Evolutionary conservation across 2,329 filamentous ascomycete species (phyloP).

Genomic region (Ophiocordyceps robertsii): DNA sequence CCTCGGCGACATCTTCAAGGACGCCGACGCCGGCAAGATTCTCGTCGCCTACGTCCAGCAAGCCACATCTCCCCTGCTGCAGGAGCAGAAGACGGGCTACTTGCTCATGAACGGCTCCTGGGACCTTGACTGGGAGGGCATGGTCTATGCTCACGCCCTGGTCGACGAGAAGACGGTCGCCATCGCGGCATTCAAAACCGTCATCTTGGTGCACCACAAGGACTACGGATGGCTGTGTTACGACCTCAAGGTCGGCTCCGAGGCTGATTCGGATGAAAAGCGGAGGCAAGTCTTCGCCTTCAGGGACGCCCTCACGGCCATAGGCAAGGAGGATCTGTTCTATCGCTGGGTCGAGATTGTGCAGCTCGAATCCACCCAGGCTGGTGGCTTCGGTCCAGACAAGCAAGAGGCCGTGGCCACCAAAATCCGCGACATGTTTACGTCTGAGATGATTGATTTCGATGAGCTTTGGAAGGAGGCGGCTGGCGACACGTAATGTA

Average conservation of each 20-base stretch:
- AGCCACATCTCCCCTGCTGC: slow-evolving; percentile 53
- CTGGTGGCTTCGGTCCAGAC: slow-evolving; percentile 65
- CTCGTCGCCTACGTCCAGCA: slow-evolving; percentile 50
- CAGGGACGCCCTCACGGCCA: slow-evolving; percentile 56
- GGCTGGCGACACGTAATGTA: slow-evolving; percentile 19
- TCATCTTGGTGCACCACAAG: slow-evolving; percentile 56
- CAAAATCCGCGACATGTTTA: slow-evolving; percentile 65
- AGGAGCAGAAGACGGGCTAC: slow-evolving; percentile 74
- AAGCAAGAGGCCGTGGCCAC: slow-evolving; percentile 58
- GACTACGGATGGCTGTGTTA: slow-evolving; percentile 51
- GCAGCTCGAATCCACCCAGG: slow-evolving; percentile 70
- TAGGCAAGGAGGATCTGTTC: slow-evolving; percentile 82
- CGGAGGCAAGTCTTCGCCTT: slow-evolving; percentile 68
- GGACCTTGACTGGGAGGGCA: slow-evolving; percentile 75
- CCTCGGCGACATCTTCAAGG: slow-evolving; percentile 40
- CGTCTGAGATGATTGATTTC: slow-evolving; percentile 65
- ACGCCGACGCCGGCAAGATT: slow-evolving; percentile 36
- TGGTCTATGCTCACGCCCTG: slow-evolving; percentile 60
- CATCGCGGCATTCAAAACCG: slow-evolving; percentile 55
- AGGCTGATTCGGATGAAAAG: slow-evolving; percentile 45
- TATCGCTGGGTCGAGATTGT: slow-evolving; percentile 88
- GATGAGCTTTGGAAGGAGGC: slow-evolving; percentile 62
- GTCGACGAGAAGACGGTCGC: slow-evolving; percentile 47
- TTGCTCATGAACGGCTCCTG: slow-evolving; percentile 73
- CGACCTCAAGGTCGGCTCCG: slow-evolving; percentile 44